These are phyloP conservation scores for Hamigera avellanea DNA, from an alignment of 495 filamentous ascomycete species.

Conservation along the genomic window DNA sequence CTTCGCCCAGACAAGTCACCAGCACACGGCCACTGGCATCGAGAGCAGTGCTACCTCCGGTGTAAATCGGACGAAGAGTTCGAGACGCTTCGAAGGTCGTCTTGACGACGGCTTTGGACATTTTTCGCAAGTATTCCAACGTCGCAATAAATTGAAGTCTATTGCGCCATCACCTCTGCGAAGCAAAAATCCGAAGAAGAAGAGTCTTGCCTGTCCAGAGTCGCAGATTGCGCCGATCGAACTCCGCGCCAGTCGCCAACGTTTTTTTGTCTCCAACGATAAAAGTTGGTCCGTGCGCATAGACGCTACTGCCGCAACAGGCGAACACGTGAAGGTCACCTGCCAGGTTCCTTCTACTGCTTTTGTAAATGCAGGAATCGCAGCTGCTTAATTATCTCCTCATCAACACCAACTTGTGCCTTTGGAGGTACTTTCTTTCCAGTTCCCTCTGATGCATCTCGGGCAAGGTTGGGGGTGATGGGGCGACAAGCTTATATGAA, in stretches of 20 bases:
- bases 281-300: conserved; percentile 18
- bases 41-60: conserved; percentile 77
- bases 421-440: too few species aligned
- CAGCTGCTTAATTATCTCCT: background rate
- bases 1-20: conserved; percentile 77
- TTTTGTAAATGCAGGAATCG: background rate
- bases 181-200: background rate
- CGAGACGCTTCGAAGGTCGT: conserved; percentile 78
- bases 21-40: conserved; percentile 73
- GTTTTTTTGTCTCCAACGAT: conserved; percentile 20
- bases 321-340: conserved; percentile 2
- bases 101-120: conserved; percentile 44
- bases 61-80: conserved; percentile 86
- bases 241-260: conserved; percentile 7
- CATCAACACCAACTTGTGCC: background rate
- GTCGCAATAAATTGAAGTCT: conserved; percentile 2
- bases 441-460: background rate
- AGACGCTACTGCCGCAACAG: conserved; percentile 13
- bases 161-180: conserved; percentile 11
- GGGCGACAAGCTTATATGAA: conserved; percentile 40
- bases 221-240: background rate
- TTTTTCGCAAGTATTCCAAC: conserved; percentile 14
- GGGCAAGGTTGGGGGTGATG: conserved; percentile 19
- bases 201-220: background rate
- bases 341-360: too few species aligned